phyloP scores from a whole-genome alignment of 192 early-diverging fungal genomes.

The Dissophora ornata region DNA sequence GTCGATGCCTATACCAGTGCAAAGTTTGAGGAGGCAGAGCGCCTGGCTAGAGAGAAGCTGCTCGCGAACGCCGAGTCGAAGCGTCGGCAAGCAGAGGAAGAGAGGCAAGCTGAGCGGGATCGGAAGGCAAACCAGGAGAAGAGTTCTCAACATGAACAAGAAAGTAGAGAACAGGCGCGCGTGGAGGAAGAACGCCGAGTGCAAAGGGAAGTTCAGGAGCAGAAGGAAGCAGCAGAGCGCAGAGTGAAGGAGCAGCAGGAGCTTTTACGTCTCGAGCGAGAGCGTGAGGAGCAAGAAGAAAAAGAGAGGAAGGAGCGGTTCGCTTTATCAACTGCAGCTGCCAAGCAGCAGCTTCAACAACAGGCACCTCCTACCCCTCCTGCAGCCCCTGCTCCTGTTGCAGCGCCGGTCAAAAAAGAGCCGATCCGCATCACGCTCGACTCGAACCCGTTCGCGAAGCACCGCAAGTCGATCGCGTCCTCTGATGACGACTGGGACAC shows the following conservation, averaged over 20 bases:
- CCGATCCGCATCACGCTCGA: constrained; percentile 43
- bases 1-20: constrained; percentile 51
- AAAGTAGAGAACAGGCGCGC: constrained; percentile 3
- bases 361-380: not conserved
- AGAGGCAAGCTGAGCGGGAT: constrained; percentile 51
- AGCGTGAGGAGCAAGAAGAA: constrained; percentile 40
- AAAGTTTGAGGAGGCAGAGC: constrained; percentile 60
- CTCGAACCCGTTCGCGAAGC: constrained; percentile 46
- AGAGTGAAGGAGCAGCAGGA: constrained; percentile 8
- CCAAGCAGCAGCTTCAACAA: constrained; percentile 45
- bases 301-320: constrained; percentile 48
- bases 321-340: constrained; percentile 30
- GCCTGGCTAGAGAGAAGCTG: constrained; percentile 50
- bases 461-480: constrained; percentile 44
- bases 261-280: constrained; percentile 5
- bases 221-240: constrained; percentile 16
- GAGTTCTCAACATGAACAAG: constrained; percentile 8
- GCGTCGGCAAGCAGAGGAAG: constrained; percentile 51
- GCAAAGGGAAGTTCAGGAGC: constrained; percentile 3
- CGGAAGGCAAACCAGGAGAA: constrained; percentile 17
- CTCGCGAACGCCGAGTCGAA: constrained; percentile 55
- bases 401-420: constrained; percentile 14
- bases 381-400: not conserved
- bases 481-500: constrained; percentile 53
- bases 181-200: constrained; percentile 18